These are phyloP conservation scores for Venturia carpophila DNA, from an alignment of 2,329 filamentous ascomycete species.

Conservation along the genomic window DNA sequence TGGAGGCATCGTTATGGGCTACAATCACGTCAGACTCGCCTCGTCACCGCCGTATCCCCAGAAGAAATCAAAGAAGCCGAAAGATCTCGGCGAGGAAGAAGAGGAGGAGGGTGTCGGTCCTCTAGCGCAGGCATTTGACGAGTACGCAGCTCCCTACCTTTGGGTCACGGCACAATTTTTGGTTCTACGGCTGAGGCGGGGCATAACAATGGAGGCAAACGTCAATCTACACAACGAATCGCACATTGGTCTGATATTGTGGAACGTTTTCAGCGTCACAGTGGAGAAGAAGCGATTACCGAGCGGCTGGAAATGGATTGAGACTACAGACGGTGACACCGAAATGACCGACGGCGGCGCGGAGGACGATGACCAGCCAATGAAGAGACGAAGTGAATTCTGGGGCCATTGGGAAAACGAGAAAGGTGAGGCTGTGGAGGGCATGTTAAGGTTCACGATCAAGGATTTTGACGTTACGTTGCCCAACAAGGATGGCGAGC, in stretches of 20 bases:
- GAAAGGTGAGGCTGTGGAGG: slow-evolving; percentile 59
- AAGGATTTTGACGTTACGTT: slow-evolving; percentile 68
- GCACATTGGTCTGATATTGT: slow-evolving; percentile 81
- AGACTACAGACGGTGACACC: slow-evolving; percentile 18
- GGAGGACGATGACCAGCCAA: slow-evolving; percentile 13
- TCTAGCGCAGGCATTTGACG: slow-evolving; percentile 51
- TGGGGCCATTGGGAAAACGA: slow-evolving; percentile 71
- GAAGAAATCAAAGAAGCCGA: slow-evolving; percentile 15
- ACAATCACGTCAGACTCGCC: slow-evolving; percentile 60
- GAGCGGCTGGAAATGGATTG: slow-evolving; percentile 63
- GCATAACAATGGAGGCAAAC: slow-evolving; percentile 67
- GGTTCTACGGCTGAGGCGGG: slow-evolving; percentile 68
- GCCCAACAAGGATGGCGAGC: slow-evolving; percentile 56
- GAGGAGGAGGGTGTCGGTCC: slow-evolving; percentile 15
- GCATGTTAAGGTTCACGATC: slow-evolving; percentile 68
- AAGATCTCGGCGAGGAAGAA: slow-evolving; percentile 16
- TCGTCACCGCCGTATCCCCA: slow-evolving; percentile 45
- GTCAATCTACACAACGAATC: slow-evolving; percentile 83
- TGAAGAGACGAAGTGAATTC: slow-evolving; percentile 27
- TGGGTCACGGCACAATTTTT: slow-evolving; percentile 86
- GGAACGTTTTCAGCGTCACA: slow-evolving; percentile 85
- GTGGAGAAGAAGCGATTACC: slow-evolving; percentile 74
- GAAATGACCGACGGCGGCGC: slow-evolving; percentile 25
- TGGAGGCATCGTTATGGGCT: slow-evolving; percentile 66
- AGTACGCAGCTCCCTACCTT: slow-evolving; percentile 78